Evolutionary conservation across 495 filamentous ascomycete species (phyloP), one percentile per base, ranked within the genome.

Genomic region (Hypoxylon subgilvum): DNA sequence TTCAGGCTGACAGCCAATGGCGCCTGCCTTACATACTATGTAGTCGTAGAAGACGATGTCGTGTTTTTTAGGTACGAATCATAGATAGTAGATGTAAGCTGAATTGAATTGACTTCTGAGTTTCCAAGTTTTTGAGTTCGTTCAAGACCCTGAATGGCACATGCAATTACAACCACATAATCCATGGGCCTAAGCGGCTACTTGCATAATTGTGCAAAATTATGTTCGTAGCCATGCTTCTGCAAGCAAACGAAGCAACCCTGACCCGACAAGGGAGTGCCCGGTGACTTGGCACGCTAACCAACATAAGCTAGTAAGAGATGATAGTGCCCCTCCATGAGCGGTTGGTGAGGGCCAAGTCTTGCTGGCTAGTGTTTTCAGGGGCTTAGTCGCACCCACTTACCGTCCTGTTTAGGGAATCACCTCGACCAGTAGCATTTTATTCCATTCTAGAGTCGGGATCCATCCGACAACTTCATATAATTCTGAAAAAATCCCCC

Each of bases 381-480:
- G 61, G 61, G 61, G 61, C 61, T 64, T 58, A 36, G 54, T 63
- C 44, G 53, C 61, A 58, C 50, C 61, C 61, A 64, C 61, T 57
- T 52, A 45, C 53, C 48, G 47, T 48, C 60, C 53, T 53, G 31
- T 64, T 64, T 64, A 57, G 59, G 52, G 52, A 63, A 57, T 57
- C 2, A 63, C 42, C 60, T 63, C 41, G 53, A 57, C 60, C 60
- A 63, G 60, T 63, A 57, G 49, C 48, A 63, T 53, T 63, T 63
- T 57, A 52, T 57, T 57, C 60, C 60, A 63, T 57, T 56, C 28
- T 40, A 57, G n/a, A 39, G 48, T 57, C 49, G 44, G 61, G 53
- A 64, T 64, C 61, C 61, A 64, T 64, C 43, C 22, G 44, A 50
- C 44, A 50, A 58, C 61, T 57, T 58, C 53, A 58, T 64, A 64